Conservation (phyloP, 495 filamentous ascomycete species). For the Daldinia grandis region DNA sequence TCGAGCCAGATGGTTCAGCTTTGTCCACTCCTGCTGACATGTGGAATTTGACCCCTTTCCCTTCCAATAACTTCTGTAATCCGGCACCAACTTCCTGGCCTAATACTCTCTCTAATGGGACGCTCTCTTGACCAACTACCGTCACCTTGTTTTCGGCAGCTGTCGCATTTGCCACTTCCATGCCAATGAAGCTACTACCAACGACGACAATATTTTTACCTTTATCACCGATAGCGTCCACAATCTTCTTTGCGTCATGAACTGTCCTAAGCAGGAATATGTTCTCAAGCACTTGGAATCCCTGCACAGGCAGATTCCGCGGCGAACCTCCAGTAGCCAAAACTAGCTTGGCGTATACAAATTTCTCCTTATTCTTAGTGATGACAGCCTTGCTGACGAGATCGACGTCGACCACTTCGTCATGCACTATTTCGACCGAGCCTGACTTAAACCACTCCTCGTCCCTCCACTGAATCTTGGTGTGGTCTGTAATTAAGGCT, state of each 20-base stretch:
- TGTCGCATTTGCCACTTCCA: constrained; percentile 89
- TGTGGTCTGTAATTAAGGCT: constrained; percentile 82
- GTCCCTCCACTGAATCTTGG: constrained; percentile 78
- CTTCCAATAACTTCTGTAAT: constrained; percentile 78
- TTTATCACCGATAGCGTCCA: constrained; percentile 78
- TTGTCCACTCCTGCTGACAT: constrained; percentile 82
- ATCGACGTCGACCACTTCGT: constrained; percentile 80
- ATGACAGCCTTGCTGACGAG: constrained; percentile 75
- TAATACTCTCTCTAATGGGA: constrained; percentile 87
- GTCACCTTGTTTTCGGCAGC: constrained; percentile 79
- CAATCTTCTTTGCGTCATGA: constrained; percentile 77
- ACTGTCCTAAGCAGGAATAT: constrained; percentile 84
- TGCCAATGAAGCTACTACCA: constrained; percentile 92
- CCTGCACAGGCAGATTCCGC: constrained; percentile 77
- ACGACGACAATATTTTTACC: constrained; percentile 92
- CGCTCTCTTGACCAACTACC: constrained; percentile 92
- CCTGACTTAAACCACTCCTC: constrained; percentile 79
- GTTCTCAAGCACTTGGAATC: constrained; percentile 86
- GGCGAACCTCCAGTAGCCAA: constrained; percentile 87
- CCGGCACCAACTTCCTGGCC: constrained; percentile 82
- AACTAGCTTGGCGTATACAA: constrained; percentile 85
- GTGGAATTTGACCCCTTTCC: constrained; percentile 86
- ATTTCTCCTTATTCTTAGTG: constrained; percentile 73
- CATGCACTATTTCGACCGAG: constrained; percentile 74
- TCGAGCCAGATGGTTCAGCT: constrained; percentile 71